These are phyloP conservation scores for Rusavskia elegans DNA, from an alignment of 495 filamentous ascomycete species.

Conservation along the genomic window DNA sequence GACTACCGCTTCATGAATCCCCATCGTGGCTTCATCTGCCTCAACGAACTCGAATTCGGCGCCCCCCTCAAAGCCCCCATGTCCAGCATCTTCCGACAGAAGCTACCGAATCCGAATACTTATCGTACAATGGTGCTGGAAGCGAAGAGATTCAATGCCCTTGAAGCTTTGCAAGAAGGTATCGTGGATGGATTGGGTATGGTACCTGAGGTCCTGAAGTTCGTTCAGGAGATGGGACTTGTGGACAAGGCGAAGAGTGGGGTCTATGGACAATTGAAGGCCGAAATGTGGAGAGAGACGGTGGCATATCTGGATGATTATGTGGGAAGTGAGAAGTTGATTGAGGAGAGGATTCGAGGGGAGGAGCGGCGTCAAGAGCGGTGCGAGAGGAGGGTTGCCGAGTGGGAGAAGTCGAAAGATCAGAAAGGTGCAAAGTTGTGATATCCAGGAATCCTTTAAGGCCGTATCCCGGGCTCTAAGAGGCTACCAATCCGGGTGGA, in stretches of 20 bases:
- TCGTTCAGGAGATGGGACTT: conserved; percentile 40
- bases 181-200: conserved; percentile 55
- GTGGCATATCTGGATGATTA: conserved; percentile 34
- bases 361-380: conserved; percentile 15
- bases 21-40: conserved; percentile 47
- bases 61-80: conserved; percentile 55
- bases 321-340: conserved; percentile 28
- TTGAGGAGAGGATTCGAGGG: conserved; percentile 19
- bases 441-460: neutral
- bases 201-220: conserved; percentile 36
- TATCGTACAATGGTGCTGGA: conserved; percentile 55
- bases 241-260: conserved; percentile 40
- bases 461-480: no score
- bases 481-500: no score
- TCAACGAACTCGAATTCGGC: conserved; percentile 69
- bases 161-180: conserved; percentile 42
- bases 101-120: conserved; percentile 32
- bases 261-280: conserved; percentile 52
- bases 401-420: conserved; percentile 25
- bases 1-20: conserved; percentile 68
- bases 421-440: conserved; percentile 28
- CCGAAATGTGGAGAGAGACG: conserved; percentile 54
- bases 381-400: conserved; percentile 19
- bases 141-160: conserved; percentile 44
- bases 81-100: conserved; percentile 56